Base-by-base conservation (phyloP, 2,329 filamentous ascomycete species). In the Epichloe festucae region DNA sequence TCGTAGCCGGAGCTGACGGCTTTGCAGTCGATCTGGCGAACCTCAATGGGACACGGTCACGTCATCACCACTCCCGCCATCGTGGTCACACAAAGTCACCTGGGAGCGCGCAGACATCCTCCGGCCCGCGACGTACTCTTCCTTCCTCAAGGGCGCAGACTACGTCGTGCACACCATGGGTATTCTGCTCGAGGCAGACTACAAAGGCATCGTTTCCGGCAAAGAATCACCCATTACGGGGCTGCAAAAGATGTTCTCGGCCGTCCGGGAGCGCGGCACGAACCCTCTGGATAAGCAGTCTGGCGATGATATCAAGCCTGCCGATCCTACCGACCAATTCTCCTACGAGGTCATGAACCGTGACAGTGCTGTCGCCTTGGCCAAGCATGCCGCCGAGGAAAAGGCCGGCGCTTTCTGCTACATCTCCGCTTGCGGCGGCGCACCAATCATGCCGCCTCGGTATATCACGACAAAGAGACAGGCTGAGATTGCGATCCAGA, bases 281-380 rank as follows among this genome's bases (percentile, higher is more conserved):
- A 87, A 94, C 65, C 88, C 87, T 2, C 73, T 94, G 17, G 77
- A 84, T 54, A 75, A 77, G 50, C 71, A 73, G 49, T 67, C 74
- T 42, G 79, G 76, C 47, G 77, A 79, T 55, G 75, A 78, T 54
- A 75, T 90, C 58, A 75, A 77, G 58, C 77, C 83, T 1, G 74
- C 81, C 49, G 82, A 87, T 65, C 77, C 73, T 45, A 81, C 82
- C 59, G 82, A 83, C 27, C 86, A 93, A 69, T 75, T 95, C 61
- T 96, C 91, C 17, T 98, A 98, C 72, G 93, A 97, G 72, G 76
- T 89, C 54, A 96, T 98, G 89, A 98, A 98, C 71, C 80, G 93
- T 52, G 91, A 97, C 70, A 81, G 74, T 71, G 91, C 91, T 46
- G 81, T 97, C 55, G 78, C 84, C 51, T 76, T 96, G 14, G 93